Percentiles rank a stretch among this genome's conserved stretches.
These are phyloP conservation scores for Coemansia sp. DNA, from an alignment of 192 early-diverging fungal species.

Conservation along the genomic window DNA sequence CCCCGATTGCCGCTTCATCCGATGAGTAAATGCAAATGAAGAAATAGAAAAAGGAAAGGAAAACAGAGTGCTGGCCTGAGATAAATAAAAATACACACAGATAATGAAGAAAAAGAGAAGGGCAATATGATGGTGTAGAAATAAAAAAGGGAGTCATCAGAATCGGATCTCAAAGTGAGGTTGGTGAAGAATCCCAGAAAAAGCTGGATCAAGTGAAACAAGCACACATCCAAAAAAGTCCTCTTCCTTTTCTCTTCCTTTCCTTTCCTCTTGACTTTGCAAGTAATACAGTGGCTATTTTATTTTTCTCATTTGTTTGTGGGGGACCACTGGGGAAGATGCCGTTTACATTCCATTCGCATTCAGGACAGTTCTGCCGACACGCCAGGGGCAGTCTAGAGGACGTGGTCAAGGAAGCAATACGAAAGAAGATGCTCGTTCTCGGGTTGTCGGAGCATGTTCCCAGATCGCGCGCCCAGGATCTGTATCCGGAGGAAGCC, in stretches of 20 bases:
- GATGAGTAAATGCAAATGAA: not conserved
- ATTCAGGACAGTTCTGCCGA: slow-evolving; percentile 94
- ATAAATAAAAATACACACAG: not conserved
- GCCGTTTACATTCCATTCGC: slow-evolving; percentile 87
- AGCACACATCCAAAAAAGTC: not conserved
- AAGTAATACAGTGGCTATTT: not conserved
- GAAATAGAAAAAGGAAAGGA: not conserved
- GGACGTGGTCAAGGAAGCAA: slow-evolving; percentile 75
- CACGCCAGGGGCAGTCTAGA: slow-evolving; percentile 88
- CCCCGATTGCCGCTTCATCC: slow-evolving; percentile 53
- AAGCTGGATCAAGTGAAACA: too few species aligned
- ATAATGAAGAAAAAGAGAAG: not conserved
- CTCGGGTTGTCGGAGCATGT: slow-evolving; percentile 94
- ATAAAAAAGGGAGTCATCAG: too few species aligned
- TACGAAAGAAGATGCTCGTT: slow-evolving; percentile 66
- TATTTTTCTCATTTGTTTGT: slow-evolving; percentile 1
- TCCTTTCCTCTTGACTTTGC: not conserved
- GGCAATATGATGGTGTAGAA: not conserved
- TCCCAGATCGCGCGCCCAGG: slow-evolving; percentile 69
- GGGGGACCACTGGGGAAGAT: slow-evolving; percentile 27
- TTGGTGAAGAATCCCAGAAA: too few species aligned
- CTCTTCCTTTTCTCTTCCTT: not conserved
- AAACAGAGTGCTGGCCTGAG: not conserved
- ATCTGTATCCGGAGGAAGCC: slow-evolving; percentile 94
- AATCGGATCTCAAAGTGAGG: too few species aligned